These are phyloP conservation scores for Huntiella decipiens DNA, from an alignment of 2,329 filamentous ascomycete genomes.

Conservation along the genomic window DNA sequence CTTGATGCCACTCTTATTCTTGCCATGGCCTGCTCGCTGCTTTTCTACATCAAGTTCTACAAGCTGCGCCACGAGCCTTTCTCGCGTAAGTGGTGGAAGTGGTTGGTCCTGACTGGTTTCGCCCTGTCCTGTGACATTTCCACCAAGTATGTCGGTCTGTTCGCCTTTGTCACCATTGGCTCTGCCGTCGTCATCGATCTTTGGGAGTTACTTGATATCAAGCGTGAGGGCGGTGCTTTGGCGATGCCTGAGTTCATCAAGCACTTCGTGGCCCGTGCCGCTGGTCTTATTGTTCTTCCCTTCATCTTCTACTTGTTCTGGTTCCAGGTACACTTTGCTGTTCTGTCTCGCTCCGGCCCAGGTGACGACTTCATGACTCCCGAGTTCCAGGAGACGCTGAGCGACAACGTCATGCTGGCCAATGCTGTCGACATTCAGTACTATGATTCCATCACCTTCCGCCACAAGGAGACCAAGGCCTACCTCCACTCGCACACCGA, in stretches of 20 bases:
- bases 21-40: constrained; percentile 85
- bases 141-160: constrained; percentile 91
- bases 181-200: constrained; percentile 85
- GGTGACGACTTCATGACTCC: constrained; percentile 98
- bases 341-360: constrained; percentile 72
- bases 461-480: constrained; percentile 93
- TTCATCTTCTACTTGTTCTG: constrained; percentile 98
- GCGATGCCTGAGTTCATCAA: constrained; percentile 62
- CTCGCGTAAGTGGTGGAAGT: constrained; percentile 98
- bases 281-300: constrained; percentile 73
- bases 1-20: constrained; percentile 87
- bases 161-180: constrained; percentile 93
- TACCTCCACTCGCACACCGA: constrained; percentile 90
- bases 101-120: constrained; percentile 88
- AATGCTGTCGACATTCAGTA: constrained; percentile 77
- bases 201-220: constrained; percentile 85
- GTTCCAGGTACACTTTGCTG: constrained; percentile 98
- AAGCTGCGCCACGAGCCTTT: constrained; percentile 83
- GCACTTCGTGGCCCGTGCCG: constrained; percentile 73
- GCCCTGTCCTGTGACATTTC: constrained; percentile 93
- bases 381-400: constrained; percentile 91
- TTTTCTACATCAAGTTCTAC: constrained; percentile 95
- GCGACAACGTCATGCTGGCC: constrained; percentile 81
- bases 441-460: constrained; percentile 70
- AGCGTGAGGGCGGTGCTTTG: constrained; percentile 64